These are phyloP conservation scores for Colletotrichum karsti DNA, from an alignment of 2,329 filamentous ascomycete genomes.

Conservation along the genomic window DNA sequence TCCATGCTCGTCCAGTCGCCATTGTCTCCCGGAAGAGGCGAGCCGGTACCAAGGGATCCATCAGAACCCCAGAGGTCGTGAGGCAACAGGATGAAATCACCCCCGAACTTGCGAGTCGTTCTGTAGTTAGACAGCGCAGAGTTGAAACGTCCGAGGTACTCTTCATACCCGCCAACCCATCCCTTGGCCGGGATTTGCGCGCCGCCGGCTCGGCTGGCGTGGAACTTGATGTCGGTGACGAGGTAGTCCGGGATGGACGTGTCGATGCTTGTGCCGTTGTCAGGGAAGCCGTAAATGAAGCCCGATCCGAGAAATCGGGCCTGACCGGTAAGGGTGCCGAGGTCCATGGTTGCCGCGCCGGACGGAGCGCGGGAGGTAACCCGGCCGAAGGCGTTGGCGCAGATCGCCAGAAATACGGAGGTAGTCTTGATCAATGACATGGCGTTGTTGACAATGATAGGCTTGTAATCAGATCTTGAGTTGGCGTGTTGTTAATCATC, in stretches of 20 bases:
- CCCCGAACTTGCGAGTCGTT: not conserved
- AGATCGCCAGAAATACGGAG: too few relatives aligned
- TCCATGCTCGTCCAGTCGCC: not conserved
- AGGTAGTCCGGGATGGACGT: not conserved
- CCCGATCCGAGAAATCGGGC: not conserved
- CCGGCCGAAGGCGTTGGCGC: too few relatives aligned
- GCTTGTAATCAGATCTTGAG: too few relatives aligned
- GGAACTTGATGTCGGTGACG: not conserved
- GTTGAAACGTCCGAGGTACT: not conserved
- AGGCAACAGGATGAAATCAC: slow-evolving; percentile 3
- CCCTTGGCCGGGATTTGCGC: not conserved
- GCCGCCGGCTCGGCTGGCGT: not conserved
- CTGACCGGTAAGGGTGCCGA: too few relatives aligned
- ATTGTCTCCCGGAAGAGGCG: not conserved
- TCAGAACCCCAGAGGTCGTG: slow-evolving; percentile 23
- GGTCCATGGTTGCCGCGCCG: too few relatives aligned
- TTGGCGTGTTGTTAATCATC: too few relatives aligned
- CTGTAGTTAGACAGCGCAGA: not conserved
- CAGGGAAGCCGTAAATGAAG: not conserved
- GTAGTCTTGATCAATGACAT: too few relatives aligned
- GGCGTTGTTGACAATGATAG: too few relatives aligned
- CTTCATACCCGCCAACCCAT: not conserved
- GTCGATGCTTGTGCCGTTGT: not conserved
- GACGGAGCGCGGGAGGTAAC: too few relatives aligned
- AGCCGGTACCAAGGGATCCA: not conserved